Evolutionary conservation across 306 rosid species (phyloP).

Genomic region (Castanospermum australe): DNA sequence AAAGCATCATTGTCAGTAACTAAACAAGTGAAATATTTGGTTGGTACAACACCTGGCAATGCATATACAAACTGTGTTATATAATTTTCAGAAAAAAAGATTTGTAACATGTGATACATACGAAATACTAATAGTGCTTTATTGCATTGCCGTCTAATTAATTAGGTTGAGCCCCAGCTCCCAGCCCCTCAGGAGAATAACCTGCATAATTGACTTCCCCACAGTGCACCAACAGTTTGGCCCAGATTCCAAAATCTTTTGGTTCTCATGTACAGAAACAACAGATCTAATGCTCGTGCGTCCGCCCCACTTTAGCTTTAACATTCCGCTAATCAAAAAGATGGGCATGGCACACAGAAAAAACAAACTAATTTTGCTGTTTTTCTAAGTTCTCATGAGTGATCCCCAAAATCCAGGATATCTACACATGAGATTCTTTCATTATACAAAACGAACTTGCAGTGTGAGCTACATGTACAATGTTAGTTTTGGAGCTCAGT

Average conservation of each 20-base stretch:
- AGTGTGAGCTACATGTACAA: background rate
- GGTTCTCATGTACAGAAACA: background rate
- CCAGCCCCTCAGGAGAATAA: background rate
- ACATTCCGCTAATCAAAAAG: background rate
- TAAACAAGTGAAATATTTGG: background rate
- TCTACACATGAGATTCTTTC: background rate
- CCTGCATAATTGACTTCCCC: conserved; percentile 12
- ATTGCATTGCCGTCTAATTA: background rate
- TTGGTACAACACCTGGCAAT: background rate
- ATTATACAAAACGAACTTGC: background rate
- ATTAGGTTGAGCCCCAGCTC: background rate
- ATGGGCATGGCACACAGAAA: background rate
- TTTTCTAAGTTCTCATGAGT: background rate
- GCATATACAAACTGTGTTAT: background rate
- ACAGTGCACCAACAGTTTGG: conserved; percentile 3
- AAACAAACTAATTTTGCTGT: background rate
- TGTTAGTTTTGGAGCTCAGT: background rate
- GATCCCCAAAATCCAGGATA: background rate
- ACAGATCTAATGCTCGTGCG: background rate
- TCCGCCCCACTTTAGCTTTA: conserved; percentile 4
- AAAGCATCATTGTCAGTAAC: background rate
- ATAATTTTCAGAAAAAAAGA: background rate
- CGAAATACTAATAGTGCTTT: background rate
- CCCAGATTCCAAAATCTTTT: conserved; percentile 21
- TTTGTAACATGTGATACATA: conserved; percentile 10